Percentiles rank a stretch among this genome's conserved stretches.
Conservation (phyloP, 352 stramenopile species). For the Pythium angustatum region DNA sequence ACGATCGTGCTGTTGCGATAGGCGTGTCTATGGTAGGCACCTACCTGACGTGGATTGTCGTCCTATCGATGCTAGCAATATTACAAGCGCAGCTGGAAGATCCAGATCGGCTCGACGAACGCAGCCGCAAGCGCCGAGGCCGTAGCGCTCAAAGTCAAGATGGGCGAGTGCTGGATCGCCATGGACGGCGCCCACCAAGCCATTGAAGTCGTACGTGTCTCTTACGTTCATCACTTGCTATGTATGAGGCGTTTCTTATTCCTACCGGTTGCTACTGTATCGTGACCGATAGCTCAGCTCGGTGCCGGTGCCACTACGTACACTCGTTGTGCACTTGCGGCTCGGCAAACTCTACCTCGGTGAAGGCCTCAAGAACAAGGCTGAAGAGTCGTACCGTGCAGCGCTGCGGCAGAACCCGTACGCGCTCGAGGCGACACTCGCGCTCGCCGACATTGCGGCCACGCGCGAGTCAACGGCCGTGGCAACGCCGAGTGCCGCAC, state of each 20-base stretch:
- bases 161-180: constrained; percentile 70
- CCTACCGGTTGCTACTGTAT: too few relatives aligned
- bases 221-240: too few relatives aligned
- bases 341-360: constrained; percentile 63
- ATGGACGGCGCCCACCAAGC: constrained; percentile 58
- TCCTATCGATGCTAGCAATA: constrained; percentile 51
- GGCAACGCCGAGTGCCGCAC: constrained; percentile 11
- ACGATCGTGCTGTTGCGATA: too few relatives aligned
- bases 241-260: too few relatives aligned
- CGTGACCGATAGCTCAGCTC: constrained; percentile 71
- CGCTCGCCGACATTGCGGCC: constrained; percentile 54
- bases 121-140: constrained; percentile 21
- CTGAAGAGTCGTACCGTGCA: constrained; percentile 55
- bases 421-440: constrained; percentile 76
- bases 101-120: constrained; percentile 26
- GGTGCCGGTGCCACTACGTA: constrained; percentile 39
- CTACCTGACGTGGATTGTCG: too few relatives aligned
- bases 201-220: constrained; percentile 54
- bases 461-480: constrained; percentile 39
- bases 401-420: constrained; percentile 73
- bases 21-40: too few relatives aligned
- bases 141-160: constrained; percentile 46
- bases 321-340: constrained; percentile 62
- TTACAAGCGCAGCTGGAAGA: constrained; percentile 50
- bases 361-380: constrained; percentile 63